Percentiles rank a stretch among this genome's conserved stretches.
Conservation (phyloP, 1,284 basidiomycete species). For the Microbotryum violaceum region DNA sequence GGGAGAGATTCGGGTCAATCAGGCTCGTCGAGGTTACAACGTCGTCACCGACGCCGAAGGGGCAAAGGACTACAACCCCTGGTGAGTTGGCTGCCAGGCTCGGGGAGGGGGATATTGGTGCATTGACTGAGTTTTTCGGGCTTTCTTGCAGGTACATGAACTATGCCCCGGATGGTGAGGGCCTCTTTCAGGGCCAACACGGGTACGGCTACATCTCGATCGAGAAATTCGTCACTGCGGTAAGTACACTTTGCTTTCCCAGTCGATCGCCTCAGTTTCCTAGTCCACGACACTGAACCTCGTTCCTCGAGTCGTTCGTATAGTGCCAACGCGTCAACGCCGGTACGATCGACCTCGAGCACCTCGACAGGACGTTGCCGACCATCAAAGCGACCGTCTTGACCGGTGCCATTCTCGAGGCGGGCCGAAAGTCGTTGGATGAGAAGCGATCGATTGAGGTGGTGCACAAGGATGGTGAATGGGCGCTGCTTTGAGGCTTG, state of each 20-base stretch:
- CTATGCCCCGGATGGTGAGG: constrained; percentile 81
- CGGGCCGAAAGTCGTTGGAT: constrained; percentile 78
- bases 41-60: constrained; percentile 49
- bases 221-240: constrained; percentile 69
- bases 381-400: constrained; percentile 81
- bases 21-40: constrained; percentile 86
- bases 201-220: constrained; percentile 85
- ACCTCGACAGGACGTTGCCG: constrained; percentile 74
- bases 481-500: constrained; percentile 58
- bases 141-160: constrained; percentile 60
- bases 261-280: too few species aligned
- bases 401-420: constrained; percentile 84
- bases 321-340: constrained; percentile 54
- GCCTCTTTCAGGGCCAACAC: constrained; percentile 84
- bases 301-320: background rate
- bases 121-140: too few species aligned
- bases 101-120: background rate
- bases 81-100: background rate
- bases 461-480: constrained; percentile 56
- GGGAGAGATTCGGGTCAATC: constrained; percentile 84
- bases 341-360: constrained; percentile 52
- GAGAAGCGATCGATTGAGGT: constrained; percentile 74
- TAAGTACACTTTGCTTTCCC: constrained; percentile 34
- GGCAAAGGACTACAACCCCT: constrained; percentile 50
- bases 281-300: background rate